Evolutionary conservation across 352 stramenopile genomes (phyloP), one percentile per base, ranked within the genome.

Genomic region (Phytophthora hybrid): DNA sequence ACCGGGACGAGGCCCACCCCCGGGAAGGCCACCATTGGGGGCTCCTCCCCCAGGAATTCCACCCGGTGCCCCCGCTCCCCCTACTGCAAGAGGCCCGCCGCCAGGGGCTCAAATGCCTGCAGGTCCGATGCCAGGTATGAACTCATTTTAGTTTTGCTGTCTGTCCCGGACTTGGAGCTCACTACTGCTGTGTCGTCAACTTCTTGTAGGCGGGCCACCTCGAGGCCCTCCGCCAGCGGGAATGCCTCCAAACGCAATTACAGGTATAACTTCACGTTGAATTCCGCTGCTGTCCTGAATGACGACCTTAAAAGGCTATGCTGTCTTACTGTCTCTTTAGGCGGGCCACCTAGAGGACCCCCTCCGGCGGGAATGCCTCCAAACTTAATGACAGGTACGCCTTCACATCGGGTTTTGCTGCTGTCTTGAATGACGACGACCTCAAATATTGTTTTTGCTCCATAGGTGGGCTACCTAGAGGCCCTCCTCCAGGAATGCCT

Each of bases 301-400:
- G 16, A 47, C 34, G 34, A 13, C 7, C 8, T 13, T 41, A 8
- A 41, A 41, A 13, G 11, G 34, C 11, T 41, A 41, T 13, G 7
- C 34, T 41, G 34, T 41, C 11, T 8, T 8, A 41, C 34, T 26
- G 23, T 26, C 23, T 26, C 8, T 41, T 13, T 41, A 49, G 14
- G 63, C 56, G 76, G 63, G 26, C 62, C 78, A 64, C 82, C 83
- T 8, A 77, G 81, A 9, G 66, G 73, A 41, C 59, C 59, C 47
- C 66, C 74, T 63, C 81, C 82, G 51, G 75, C 68, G 21, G 63
- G 56, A 46, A 64, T 63, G 58, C 63, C 70, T 21, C 58, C 58
- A 18, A 52, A 58, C 9, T 31, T 46, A 18, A 70, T 77, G 16
- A 41, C 60, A 62, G 71, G 65, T 78, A 62, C 23, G 41, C 19